phyloP scores from a whole-genome alignment of 1,284 basidiomycete species.

The Pseudozyma tsukubaensis region DNA sequence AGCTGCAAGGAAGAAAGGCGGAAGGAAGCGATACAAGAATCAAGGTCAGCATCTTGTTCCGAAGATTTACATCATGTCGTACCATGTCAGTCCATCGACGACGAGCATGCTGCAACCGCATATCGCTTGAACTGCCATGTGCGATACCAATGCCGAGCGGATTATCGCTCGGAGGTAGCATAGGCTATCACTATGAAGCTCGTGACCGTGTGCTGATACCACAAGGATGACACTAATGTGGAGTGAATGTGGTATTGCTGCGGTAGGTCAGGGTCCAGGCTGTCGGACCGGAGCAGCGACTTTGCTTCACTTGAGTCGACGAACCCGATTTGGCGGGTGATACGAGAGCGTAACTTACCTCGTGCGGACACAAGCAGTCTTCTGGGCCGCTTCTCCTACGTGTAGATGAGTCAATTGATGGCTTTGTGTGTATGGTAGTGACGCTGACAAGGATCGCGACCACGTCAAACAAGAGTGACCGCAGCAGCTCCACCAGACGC shows the following conservation, averaged over 20 bases:
- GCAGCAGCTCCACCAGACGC: slow-evolving; percentile 13
- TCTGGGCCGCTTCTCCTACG: slow-evolving; percentile 24
- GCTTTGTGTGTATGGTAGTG: slow-evolving; percentile 10
- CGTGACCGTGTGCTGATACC: not conserved
- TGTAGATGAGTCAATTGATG: slow-evolving; percentile 2
- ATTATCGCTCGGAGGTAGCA: too few relatives aligned
- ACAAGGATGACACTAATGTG: too few relatives aligned
- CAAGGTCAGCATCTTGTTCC: not conserved
- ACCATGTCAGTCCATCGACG: too few relatives aligned
- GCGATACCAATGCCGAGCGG: too few relatives aligned
- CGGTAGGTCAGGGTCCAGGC: slow-evolving; percentile 18
- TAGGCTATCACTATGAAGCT: not conserved
- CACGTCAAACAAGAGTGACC: slow-evolving; percentile 5
- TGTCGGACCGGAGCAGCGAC: not conserved
- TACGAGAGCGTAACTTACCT: slow-evolving; percentile 17
- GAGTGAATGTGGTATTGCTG: slow-evolving; percentile 14
- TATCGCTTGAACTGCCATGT: too few relatives aligned
- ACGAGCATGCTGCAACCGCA: too few relatives aligned
- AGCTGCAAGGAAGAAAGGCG: slow-evolving; percentile 4
- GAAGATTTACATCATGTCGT: too few relatives aligned
- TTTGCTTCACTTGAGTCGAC: not conserved
- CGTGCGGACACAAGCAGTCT: slow-evolving; percentile 42
- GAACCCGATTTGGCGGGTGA: not conserved
- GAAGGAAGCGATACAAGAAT: not conserved
- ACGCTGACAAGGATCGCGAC: slow-evolving; percentile 7